These are phyloP conservation scores for Coemansia sp. DNA, from an alignment of 192 early-diverging fungal genomes.

Conservation along the genomic window DNA sequence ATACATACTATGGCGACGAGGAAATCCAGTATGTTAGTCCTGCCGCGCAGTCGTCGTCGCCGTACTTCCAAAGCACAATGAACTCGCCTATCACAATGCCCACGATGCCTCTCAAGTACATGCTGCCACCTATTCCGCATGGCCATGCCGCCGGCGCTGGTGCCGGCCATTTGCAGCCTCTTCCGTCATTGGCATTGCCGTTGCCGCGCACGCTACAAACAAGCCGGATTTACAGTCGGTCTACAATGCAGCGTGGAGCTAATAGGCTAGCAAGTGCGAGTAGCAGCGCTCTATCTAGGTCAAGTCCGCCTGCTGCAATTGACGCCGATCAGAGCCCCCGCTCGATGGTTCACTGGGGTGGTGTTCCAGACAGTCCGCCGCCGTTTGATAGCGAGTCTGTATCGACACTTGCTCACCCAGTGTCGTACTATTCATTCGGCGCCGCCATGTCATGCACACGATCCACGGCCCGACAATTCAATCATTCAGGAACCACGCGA, in stretches of 20 bases:
- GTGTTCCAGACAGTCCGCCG: slow-evolving; percentile 5
- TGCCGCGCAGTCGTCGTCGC: slow-evolving; percentile 19
- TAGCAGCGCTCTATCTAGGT: neutral
- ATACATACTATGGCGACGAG: slow-evolving; percentile 4
- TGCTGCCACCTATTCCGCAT: slow-evolving; percentile 11
- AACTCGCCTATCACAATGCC: slow-evolving; percentile 32
- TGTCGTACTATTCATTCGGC: slow-evolving; percentile 9
- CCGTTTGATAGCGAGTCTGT: slow-evolving; percentile 1
- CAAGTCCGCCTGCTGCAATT: neutral
- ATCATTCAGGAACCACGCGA: no score
- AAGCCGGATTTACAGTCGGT: neutral
- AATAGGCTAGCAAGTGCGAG: neutral
- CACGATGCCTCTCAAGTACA: slow-evolving; percentile 2
- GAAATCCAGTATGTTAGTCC: slow-evolving; percentile 39
- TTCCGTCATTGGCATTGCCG: slow-evolving; percentile 8
- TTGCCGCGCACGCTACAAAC: neutral
- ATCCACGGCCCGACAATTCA: slow-evolving; percentile 20
- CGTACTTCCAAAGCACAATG: slow-evolving; percentile 42
- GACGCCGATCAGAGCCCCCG: neutral
- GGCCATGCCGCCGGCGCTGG: neutral
- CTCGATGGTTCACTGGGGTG: neutral
- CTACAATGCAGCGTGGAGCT: neutral
- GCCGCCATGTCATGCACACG: slow-evolving; percentile 14
- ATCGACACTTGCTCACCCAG: neutral
- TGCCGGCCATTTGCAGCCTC: neutral